These are phyloP conservation scores for Tylopilus plumbeoviolaceoides DNA, from an alignment of 768 basidiomycete species.

Conservation along the genomic window DNA sequence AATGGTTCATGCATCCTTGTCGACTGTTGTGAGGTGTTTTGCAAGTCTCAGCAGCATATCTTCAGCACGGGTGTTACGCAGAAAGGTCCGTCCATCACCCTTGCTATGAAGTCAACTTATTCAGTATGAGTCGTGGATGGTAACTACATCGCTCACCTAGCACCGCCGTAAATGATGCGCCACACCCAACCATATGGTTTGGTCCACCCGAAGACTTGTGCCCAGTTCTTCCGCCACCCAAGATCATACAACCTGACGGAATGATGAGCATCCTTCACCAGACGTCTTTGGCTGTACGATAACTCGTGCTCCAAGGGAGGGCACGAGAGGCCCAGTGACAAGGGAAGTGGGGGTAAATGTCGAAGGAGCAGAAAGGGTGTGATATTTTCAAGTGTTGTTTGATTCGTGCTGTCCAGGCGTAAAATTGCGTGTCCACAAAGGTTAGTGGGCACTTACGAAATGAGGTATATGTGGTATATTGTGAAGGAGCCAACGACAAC, in stretches of 20 bases:
- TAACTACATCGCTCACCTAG: slow-evolving; percentile 44
- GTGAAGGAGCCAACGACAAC: slow-evolving; percentile 75
- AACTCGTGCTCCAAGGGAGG: slow-evolving; percentile 74
- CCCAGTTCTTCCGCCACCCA: slow-evolving; percentile 69
- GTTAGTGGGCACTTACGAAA: slow-evolving; percentile 46
- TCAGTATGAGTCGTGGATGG: background rate
- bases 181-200: slow-evolving; percentile 48
- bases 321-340: slow-evolving; percentile 48
- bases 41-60: slow-evolving; percentile 52
- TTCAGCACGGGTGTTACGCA: slow-evolving; percentile 64
- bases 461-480: slow-evolving; percentile 71
- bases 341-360: slow-evolving; percentile 60
- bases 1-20: slow-evolving; percentile 40
- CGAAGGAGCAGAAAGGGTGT: slow-evolving; percentile 73
- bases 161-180: slow-evolving; percentile 58
- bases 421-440: background rate
- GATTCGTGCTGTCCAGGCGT: slow-evolving; percentile 57
- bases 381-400: slow-evolving; percentile 78
- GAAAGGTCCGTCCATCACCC: slow-evolving; percentile 67
- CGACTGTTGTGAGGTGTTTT: slow-evolving; percentile 52
- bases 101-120: slow-evolving; percentile 32
- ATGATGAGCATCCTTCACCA: slow-evolving; percentile 62
- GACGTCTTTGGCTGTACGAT: slow-evolving; percentile 55
- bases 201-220: slow-evolving; percentile 62
- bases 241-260: slow-evolving; percentile 65